Conservation (phyloP, 176 grass and related monocot genomes). For the Oryza officinalis region DNA sequence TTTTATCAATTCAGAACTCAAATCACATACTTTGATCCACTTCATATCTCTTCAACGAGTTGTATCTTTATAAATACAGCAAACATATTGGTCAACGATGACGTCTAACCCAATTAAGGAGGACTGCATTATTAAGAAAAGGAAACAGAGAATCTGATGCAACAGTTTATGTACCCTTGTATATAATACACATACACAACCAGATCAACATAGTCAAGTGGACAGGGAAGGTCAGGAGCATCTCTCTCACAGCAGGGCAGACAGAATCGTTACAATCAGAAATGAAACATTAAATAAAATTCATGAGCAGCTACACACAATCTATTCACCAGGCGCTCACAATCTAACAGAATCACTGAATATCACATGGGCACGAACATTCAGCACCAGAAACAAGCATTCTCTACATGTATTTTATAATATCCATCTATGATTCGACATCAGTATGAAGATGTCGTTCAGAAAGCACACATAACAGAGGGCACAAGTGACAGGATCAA, state of each 20-base stretch:
- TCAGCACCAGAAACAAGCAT: neutral
- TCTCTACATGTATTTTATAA: neutral
- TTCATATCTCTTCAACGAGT: neutral
- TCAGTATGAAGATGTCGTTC: neutral
- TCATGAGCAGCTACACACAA: neutral
- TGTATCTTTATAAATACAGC: neutral
- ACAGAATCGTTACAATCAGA: conserved; percentile 34
- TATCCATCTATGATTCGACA: neutral
- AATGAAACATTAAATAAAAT: neutral
- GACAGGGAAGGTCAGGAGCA: neutral
- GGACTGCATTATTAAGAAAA: neutral
- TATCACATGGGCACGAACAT: conserved; percentile 19
- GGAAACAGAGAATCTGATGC: neutral
- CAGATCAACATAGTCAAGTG: neutral
- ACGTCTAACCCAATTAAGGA: neutral
- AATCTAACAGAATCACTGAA: conserved; percentile 27
- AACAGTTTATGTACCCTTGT: neutral
- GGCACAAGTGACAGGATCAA: neutral
- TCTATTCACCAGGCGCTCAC: conserved; percentile 11
- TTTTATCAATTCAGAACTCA: neutral
- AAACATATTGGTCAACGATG: neutral
- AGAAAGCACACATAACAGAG: neutral
- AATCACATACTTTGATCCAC: neutral
- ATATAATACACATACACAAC: neutral
- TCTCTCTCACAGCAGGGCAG: neutral